These are phyloP conservation scores for Rostrohypoxylon terebratum DNA, from an alignment of 495 filamentous ascomycete genomes.

Conservation along the genomic window DNA sequence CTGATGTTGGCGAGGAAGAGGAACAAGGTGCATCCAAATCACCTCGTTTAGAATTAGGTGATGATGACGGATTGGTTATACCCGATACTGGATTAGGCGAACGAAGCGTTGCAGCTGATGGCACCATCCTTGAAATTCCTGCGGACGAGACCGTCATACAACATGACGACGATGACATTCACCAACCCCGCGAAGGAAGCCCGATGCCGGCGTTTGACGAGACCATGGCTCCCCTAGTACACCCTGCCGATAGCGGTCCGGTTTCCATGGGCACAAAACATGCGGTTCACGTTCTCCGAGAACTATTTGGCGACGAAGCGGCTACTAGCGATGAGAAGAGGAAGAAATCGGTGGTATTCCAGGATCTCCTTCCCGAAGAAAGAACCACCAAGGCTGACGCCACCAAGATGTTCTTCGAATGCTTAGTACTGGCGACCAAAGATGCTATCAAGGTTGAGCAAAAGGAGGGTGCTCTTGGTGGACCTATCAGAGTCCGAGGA, in stretches of 20 bases:
- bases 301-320: conserved; percentile 78
- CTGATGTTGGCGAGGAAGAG: conserved; percentile 76
- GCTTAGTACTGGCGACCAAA: conserved; percentile 94
- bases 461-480: conserved; percentile 75
- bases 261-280: conserved; percentile 92
- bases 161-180: conserved; percentile 64
- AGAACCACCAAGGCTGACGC: conserved; percentile 85
- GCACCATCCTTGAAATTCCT: conserved; percentile 72
- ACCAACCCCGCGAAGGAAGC: conserved; percentile 55
- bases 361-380: conserved; percentile 86
- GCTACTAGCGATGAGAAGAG: conserved; percentile 70
- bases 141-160: conserved; percentile 67
- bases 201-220: conserved; percentile 75
- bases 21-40: conserved; percentile 69
- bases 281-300: conserved; percentile 92
- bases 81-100: conserved; percentile 63
- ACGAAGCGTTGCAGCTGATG: conserved; percentile 60
- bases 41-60: conserved; percentile 76
- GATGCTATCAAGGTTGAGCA: conserved; percentile 99
- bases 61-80: conserved; percentile 66
- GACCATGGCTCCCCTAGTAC: conserved; percentile 75
- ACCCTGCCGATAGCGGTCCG: conserved; percentile 82
- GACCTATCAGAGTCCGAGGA: conserved; percentile 79
- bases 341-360: conserved; percentile 87
- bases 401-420: conserved; percentile 99